These are phyloP conservation scores for Nothophytophthora sp. DNA, from an alignment of 352 stramenopile species.

Conservation along the genomic window DNA sequence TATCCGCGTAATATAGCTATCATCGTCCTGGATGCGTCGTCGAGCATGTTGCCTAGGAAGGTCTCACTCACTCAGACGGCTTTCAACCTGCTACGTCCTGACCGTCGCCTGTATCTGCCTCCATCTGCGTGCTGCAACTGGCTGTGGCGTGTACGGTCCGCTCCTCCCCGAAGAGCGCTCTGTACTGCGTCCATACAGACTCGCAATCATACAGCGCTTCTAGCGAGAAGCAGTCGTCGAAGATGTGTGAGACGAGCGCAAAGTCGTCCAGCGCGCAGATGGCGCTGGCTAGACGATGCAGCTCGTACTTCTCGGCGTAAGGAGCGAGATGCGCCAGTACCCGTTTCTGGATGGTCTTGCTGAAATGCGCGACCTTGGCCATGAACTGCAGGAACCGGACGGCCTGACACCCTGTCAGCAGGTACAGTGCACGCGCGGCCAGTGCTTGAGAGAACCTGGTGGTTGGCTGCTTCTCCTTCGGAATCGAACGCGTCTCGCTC, in stretches of 20 bases:
- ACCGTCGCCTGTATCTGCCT: too few species aligned
- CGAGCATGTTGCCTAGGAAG: too few species aligned
- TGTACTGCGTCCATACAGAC: constrained; percentile 61
- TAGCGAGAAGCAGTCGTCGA: constrained; percentile 32
- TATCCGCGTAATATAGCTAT: constrained; percentile 15
- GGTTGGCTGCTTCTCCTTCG: constrained; percentile 1
- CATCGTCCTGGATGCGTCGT: too few species aligned
- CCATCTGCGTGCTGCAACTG: constrained; percentile 3
- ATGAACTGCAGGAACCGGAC: constrained; percentile 73
- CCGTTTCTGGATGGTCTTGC: constrained; percentile 46
- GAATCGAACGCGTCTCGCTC: background rate
- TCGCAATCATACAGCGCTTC: constrained; percentile 19
- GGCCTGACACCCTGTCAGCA: constrained; percentile 57
- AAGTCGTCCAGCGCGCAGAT: constrained; percentile 50
- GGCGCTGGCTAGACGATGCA: constrained; percentile 53
- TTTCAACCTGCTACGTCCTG: too few species aligned
- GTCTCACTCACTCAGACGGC: too few species aligned
- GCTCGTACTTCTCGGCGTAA: constrained; percentile 40
- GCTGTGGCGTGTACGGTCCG: constrained; percentile 21
- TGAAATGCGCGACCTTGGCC: constrained; percentile 65
- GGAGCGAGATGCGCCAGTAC: constrained; percentile 46
- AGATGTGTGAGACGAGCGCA: constrained; percentile 36
- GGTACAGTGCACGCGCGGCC: constrained; percentile 42
- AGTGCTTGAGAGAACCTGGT: constrained; percentile 12
- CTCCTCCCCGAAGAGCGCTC: constrained; percentile 40